A percentile compares a stretch with the other conserved stretches of the same genome.
phyloP scores from a whole-genome alignment of 2,329 filamentous ascomycete genomes.

The Cercospora janseana region DNA sequence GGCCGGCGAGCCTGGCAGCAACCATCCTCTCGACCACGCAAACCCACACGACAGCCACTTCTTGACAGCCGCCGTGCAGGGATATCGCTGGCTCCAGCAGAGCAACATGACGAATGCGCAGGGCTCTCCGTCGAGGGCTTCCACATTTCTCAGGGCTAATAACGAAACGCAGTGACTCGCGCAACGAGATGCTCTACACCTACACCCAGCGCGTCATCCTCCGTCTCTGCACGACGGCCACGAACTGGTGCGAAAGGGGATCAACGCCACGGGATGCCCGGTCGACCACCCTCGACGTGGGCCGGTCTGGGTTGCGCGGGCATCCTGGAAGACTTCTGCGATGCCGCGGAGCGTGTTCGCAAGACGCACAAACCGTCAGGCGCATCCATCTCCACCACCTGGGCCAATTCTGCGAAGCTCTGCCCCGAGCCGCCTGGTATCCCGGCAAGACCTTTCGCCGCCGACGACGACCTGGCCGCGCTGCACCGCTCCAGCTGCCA shows the following conservation, averaged over 20 bases:
- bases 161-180: constrained; percentile 61
- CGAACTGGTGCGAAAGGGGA: constrained; percentile 68
- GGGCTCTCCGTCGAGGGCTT: constrained; percentile 79
- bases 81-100: constrained; percentile 72
- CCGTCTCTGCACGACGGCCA: constrained; percentile 77
- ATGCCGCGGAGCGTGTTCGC: constrained; percentile 69
- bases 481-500: constrained; percentile 61
- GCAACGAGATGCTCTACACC: constrained; percentile 86
- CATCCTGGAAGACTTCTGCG: constrained; percentile 47
- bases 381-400: constrained; percentile 93
- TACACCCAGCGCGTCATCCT: constrained; percentile 94
- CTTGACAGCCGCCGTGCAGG: constrained; percentile 70
- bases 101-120: constrained; percentile 81
- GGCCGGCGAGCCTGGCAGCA: constrained; percentile 23
- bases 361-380: constrained; percentile 88
- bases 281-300: constrained; percentile 57
- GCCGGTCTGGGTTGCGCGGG: constrained; percentile 48
- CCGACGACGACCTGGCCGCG: constrained; percentile 24
- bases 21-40: constrained; percentile 48
- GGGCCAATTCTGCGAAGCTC: constrained; percentile 68
- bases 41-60: constrained; percentile 43
- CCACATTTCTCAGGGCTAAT: constrained; percentile 67
- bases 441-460: constrained; percentile 44
- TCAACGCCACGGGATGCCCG: constrained; percentile 74
- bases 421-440: constrained; percentile 50